These are phyloP conservation scores for Trichoderma asperellum DNA, from an alignment of 2,329 filamentous ascomycete species.

Conservation along the genomic window DNA sequence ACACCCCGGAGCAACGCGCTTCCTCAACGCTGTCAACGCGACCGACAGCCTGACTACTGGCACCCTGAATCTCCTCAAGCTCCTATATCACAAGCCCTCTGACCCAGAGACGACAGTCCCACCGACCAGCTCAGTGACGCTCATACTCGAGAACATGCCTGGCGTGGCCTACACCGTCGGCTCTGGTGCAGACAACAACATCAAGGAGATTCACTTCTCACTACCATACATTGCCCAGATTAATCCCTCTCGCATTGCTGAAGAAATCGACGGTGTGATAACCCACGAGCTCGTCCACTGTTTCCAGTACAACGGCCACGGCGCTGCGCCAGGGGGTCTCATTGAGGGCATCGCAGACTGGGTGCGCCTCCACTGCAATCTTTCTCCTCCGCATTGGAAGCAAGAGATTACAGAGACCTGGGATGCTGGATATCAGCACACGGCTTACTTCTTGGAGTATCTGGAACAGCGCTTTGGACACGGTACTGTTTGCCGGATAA, in stretches of 20 bases:
- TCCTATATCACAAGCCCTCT: conserved; percentile 66
- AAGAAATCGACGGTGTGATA: conserved; percentile 81
- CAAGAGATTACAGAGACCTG: conserved; percentile 63
- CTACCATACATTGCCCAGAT: conserved; percentile 70
- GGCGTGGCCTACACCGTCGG: conserved; percentile 91
- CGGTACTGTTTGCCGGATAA: conserved; percentile 64
- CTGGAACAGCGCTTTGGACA: conserved; percentile 69
- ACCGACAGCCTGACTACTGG: conserved; percentile 64
- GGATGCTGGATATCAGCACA: conserved; percentile 89
- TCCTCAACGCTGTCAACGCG: conserved; percentile 69
- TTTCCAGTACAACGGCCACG: conserved; percentile 76
- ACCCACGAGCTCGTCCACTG: conserved; percentile 95
- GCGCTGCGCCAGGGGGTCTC: conserved; percentile 70
- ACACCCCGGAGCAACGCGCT: conserved; percentile 65
- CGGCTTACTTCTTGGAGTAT: conserved; percentile 88
- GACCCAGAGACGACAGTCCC: conserved; percentile 51
- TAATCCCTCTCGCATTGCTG: conserved; percentile 46
- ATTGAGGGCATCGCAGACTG: conserved; percentile 94
- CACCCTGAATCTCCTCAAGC: conserved; percentile 68
- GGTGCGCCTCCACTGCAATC: conserved; percentile 74
- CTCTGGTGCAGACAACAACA: conserved; percentile 75
- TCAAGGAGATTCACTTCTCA: conserved; percentile 92
- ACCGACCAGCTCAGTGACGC: conserved; percentile 81
- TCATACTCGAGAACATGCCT: conserved; percentile 76
- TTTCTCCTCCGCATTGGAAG: conserved; percentile 85